phyloP scores from a whole-genome alignment of 2,329 filamentous ascomycete genomes.

The Ophiocordyceps sinensis region DNA sequence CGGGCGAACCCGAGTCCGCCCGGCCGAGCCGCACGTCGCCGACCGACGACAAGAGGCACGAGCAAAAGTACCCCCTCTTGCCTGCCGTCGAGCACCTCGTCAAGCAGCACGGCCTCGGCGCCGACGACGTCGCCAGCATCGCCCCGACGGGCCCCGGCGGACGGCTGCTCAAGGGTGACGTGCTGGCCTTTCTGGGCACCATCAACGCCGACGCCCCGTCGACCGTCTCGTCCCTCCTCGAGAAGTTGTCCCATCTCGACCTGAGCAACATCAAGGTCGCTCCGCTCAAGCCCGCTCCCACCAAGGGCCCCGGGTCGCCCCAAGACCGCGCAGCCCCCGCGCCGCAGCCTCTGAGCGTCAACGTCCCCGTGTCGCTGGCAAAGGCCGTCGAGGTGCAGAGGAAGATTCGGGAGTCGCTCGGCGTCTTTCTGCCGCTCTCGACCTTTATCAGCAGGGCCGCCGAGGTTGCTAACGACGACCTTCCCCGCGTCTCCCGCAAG shows the following conservation, averaged over 20 bases:
- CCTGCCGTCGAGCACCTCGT: conserved; percentile 78
- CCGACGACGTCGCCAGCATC: conserved; percentile 66
- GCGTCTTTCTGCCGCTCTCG: conserved; percentile 68
- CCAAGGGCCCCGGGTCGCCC: conserved; percentile 22
- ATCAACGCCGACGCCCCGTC: conserved; percentile 60
- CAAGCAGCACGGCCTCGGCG: conserved; percentile 61
- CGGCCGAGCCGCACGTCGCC: conserved; percentile 4
- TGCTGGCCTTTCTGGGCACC: conserved; percentile 74
- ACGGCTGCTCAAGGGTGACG: conserved; percentile 85
- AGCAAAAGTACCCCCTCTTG: conserved; percentile 58
- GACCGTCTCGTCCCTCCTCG: conserved; percentile 54
- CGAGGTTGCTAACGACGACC: conserved; percentile 73
- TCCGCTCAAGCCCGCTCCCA: conserved; percentile 27
- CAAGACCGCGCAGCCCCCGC: conserved; percentile 22
- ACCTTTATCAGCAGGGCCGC: conserved; percentile 78
- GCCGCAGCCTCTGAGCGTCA: conserved; percentile 41
- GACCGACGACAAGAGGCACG: conserved; percentile 37
- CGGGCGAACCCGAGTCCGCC: conserved; percentile 13
- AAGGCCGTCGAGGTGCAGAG: conserved; percentile 70
- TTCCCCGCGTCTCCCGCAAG: conserved; percentile 49
- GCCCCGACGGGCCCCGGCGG: conserved; percentile 77
- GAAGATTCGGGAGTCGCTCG: conserved; percentile 62
- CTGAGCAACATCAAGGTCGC: conserved; percentile 89
- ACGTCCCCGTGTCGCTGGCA: conserved; percentile 63
- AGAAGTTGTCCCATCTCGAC: conserved; percentile 71